Conservation (phyloP, 2,329 filamentous ascomycete species). For the Aspergillus piperis region DNA sequence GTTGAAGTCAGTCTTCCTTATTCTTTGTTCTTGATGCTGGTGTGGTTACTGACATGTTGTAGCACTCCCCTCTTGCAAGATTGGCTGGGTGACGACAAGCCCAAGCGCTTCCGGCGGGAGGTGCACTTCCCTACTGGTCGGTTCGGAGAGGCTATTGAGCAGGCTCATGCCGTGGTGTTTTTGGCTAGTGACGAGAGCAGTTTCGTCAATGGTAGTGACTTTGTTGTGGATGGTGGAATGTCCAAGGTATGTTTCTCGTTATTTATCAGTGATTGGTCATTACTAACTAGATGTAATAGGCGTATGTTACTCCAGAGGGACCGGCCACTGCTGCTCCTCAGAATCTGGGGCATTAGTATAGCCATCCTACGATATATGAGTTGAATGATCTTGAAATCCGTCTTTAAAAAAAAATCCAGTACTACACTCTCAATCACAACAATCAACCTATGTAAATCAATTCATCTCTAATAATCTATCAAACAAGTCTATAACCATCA, state of each 20-base stretch:
- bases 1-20: constrained; percentile 61
- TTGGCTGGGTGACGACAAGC: constrained; percentile 84
- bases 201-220: constrained; percentile 88
- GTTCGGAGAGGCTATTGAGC: constrained; percentile 89
- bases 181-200: constrained; percentile 83
- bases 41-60: constrained; percentile 6
- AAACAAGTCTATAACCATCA: too few relatives aligned
- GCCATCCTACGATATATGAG: too few relatives aligned
- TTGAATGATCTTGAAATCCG: too few relatives aligned
- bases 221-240: constrained; percentile 95
- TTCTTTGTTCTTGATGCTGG: too few relatives aligned
- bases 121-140: constrained; percentile 86
- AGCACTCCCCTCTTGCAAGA: constrained; percentile 86
- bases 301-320: constrained; percentile 71
- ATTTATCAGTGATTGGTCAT: too few relatives aligned
- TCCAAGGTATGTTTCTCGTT: constrained; percentile 59
- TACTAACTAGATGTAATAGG: constrained; percentile 40
- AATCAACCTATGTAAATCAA: too few relatives aligned
- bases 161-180: constrained; percentile 86
- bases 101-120: constrained; percentile 79
- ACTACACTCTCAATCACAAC: too few relatives aligned
- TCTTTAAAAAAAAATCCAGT: too few relatives aligned
- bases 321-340: constrained; percentile 55
- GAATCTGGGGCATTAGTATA: constrained; percentile 44
- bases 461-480: too few relatives aligned